Conservation (phyloP, 176 grass and related monocot genomes). For the Panicum miliaceum region DNA sequence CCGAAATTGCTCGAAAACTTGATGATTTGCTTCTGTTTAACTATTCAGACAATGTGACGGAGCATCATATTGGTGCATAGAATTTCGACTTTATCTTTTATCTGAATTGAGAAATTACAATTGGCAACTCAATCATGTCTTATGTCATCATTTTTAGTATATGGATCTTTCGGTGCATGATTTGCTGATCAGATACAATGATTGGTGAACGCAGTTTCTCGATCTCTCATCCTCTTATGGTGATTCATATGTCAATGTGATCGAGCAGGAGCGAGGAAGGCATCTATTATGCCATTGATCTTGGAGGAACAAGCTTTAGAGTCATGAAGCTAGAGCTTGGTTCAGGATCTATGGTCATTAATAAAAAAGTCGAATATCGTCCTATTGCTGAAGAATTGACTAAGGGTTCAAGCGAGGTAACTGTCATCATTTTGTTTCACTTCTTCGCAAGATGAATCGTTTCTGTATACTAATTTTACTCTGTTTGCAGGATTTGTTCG, state of each 20-base stretch:
- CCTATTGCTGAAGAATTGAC: constrained; percentile 69
- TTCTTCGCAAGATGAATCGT: background rate
- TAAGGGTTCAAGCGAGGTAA: constrained; percentile 77
- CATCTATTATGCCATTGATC: constrained; percentile 82
- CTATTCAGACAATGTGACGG: background rate
- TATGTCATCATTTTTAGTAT: background rate
- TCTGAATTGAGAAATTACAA: background rate
- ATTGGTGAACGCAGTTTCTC: background rate
- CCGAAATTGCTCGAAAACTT: background rate
- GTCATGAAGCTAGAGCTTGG: constrained; percentile 80
- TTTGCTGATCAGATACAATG: background rate
- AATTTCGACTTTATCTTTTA: background rate
- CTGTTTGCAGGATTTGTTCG: constrained; percentile 75
- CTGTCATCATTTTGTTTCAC: constrained; percentile 4
- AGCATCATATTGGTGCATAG: background rate
- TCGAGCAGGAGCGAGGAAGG: constrained; percentile 78
- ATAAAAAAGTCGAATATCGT: constrained; percentile 64
- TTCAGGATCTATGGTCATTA: constrained; percentile 57
- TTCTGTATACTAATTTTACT: constrained; percentile 25
- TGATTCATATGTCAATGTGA: background rate
- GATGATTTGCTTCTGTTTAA: background rate
- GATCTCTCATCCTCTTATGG: background rate
- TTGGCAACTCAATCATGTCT: background rate
- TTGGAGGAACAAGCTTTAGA: constrained; percentile 90
- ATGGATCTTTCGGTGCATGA: background rate